A percentile compares a stretch with the other conserved stretches of the same genome.
Conservation (phyloP, 306 rosid genomes). For the Vicia villosa region DNA sequence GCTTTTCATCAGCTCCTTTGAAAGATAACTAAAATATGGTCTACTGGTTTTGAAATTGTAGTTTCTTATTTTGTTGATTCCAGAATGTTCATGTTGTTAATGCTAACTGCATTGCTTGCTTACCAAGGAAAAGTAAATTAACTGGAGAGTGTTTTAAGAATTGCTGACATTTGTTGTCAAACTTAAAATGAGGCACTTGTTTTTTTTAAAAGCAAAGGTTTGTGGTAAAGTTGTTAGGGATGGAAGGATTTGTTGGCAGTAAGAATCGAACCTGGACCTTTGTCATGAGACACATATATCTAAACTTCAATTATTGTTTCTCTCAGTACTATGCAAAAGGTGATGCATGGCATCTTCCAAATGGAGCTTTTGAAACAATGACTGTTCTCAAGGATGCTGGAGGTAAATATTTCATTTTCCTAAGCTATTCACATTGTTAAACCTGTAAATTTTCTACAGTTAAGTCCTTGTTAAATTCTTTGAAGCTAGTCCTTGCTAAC, state of each 20-base stretch:
- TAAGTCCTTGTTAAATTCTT: conserved; percentile 25
- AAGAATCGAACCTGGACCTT: too few relatives aligned
- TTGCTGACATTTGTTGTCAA: conserved; percentile 5
- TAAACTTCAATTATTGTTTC: conserved; percentile 37
- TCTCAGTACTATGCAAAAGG: conserved; percentile 84
- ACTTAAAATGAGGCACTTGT: background rate
- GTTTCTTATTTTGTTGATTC: conserved; percentile 30
- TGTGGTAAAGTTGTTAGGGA: too few relatives aligned
- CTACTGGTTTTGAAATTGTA: conserved; percentile 25
- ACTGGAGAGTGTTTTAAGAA: conserved; percentile 6
- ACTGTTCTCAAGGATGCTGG: conserved; percentile 82
- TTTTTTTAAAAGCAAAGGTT: too few relatives aligned
- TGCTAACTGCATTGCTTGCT: conserved; percentile 9
- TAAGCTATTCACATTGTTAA: conserved; percentile 15
- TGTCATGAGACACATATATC: conserved; percentile 12
- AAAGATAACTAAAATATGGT: conserved; percentile 16
- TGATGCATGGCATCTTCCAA: conserved; percentile 83
- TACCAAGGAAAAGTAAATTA: conserved; percentile 16
- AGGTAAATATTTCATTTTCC: conserved; percentile 52
- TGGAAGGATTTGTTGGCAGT: too few relatives aligned
- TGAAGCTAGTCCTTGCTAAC: conserved; percentile 45
- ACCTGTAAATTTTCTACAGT: conserved; percentile 5
- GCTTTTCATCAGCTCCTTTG: conserved; percentile 23
- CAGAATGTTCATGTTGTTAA: conserved; percentile 3
- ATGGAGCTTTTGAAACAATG: conserved; percentile 80